Evolutionary conservation across 2,329 filamentous ascomycete genomes (phyloP).

Genomic region (Davidsoniella eucalypti): DNA sequence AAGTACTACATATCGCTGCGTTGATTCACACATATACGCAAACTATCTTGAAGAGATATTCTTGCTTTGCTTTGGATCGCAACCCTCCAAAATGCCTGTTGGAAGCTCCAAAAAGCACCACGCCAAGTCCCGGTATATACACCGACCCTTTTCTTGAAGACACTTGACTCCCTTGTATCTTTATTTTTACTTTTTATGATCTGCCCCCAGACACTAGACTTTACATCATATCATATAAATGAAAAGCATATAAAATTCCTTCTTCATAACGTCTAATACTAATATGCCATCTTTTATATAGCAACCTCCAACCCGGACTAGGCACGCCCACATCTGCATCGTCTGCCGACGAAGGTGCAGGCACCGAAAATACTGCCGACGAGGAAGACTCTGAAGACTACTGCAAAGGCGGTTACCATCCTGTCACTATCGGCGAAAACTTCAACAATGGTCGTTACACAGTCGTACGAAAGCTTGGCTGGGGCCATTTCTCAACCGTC

Average conservation of each 20-base stretch:
- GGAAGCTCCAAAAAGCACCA: constrained; percentile 10
- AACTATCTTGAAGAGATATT: neutral
- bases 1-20: neutral
- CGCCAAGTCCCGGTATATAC: constrained; percentile 10
- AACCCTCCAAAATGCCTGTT: constrained; percentile 5
- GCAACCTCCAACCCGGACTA: constrained; percentile 26
- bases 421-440: constrained; percentile 82
- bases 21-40: neutral
- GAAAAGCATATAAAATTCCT: neutral
- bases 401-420: constrained; percentile 97
- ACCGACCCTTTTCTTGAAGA: neutral
- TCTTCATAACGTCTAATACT: neutral
- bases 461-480: constrained; percentile 87
- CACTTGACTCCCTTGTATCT: too few species aligned
- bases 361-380: constrained; percentile 81
- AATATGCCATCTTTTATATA: neutral
- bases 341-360: constrained; percentile 64
- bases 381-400: constrained; percentile 99
- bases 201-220: neutral
- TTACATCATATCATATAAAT: neutral
- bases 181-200: neutral
- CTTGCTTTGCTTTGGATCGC: neutral
- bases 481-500: constrained; percentile 98
- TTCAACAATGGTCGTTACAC: constrained; percentile 98
- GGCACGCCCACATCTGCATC: constrained; percentile 61